Evolutionary conservation across 768 basidiomycete genomes (phyloP).

Genomic region (Tylopilus subfusipes): DNA sequence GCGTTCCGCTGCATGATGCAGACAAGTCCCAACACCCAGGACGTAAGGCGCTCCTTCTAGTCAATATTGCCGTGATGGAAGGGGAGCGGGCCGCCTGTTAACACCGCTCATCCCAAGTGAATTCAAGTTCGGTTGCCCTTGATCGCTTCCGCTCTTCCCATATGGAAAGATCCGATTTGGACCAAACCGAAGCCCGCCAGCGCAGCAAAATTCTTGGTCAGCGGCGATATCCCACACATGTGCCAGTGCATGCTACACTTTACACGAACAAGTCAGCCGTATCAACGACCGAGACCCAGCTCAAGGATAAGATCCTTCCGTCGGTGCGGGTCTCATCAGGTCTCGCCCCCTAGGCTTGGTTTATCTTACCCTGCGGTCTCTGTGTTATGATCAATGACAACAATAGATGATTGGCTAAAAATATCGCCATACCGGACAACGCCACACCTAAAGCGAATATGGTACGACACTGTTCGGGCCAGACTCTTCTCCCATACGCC

Average conservation of each 20-base stretch:
- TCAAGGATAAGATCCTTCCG: conserved; percentile 20
- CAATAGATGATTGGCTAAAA: not conserved
- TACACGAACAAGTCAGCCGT: not conserved
- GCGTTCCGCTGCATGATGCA: not conserved
- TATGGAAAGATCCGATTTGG: not conserved
- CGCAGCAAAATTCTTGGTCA: not conserved
- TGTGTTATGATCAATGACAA: not conserved
- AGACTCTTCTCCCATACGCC: not conserved
- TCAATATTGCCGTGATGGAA: not conserved
- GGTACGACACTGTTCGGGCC: not conserved
- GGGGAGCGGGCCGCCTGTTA: not conserved
- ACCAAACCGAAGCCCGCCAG: not conserved
- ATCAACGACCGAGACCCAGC: not conserved
- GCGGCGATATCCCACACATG: not conserved
- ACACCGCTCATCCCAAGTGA: not conserved
- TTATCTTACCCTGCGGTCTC: not conserved
- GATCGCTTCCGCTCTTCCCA: not conserved
- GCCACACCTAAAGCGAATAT: not conserved
- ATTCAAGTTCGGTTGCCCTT: not conserved
- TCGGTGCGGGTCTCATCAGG: conserved; percentile 1
- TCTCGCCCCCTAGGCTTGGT: not conserved
- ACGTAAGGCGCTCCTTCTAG: not conserved
- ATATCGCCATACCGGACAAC: not conserved
- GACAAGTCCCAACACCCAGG: not conserved
- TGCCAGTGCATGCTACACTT: no score